phyloP scores from a whole-genome alignment of 1,284 basidiomycete genomes.

The Ganoderma lingzhi region DNA sequence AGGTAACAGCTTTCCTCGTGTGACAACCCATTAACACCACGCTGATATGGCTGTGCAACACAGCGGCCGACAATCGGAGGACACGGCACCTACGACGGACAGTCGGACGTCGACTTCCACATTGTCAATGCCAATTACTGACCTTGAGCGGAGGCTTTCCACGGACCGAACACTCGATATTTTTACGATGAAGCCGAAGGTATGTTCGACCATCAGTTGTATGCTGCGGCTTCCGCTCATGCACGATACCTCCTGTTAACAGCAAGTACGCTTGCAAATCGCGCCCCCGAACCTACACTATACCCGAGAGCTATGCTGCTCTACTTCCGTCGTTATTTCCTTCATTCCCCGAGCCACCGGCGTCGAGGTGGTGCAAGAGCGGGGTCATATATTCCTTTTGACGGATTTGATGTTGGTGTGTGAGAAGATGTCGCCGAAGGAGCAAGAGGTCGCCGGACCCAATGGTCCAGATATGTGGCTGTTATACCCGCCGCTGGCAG shows the following conservation, averaged over 20 bases:
- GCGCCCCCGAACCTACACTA: constrained; percentile 83
- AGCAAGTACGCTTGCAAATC: constrained; percentile 95
- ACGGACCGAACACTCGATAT: constrained; percentile 89
- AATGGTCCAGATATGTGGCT: constrained; percentile 90
- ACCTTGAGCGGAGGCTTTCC: constrained; percentile 85
- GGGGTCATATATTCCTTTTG: constrained; percentile 90
- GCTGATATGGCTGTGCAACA: background rate
- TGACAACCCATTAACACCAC: background rate
- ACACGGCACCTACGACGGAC: constrained; percentile 62
- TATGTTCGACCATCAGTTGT: constrained; percentile 44
- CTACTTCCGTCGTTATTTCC: constrained; percentile 78
- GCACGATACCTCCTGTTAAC: constrained; percentile 14
- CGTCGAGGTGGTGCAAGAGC: constrained; percentile 73
- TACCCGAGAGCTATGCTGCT: constrained; percentile 81
- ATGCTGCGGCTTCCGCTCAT: background rate
- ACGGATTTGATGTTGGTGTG: constrained; percentile 93
- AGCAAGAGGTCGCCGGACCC: constrained; percentile 56
- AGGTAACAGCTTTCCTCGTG: constrained; percentile 51
- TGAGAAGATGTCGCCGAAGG: constrained; percentile 80
- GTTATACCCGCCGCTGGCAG: constrained; percentile 94
- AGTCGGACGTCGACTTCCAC: constrained; percentile 59
- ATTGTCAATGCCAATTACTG: constrained; percentile 66
- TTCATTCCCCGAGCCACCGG: constrained; percentile 84
- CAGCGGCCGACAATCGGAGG: constrained; percentile 68
- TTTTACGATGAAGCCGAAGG: constrained; percentile 96